Percentiles rank a stretch among this genome's conserved stretches.
Evolutionary conservation across 2,329 filamentous ascomycete genomes (phyloP).

Genomic region (Ophiognomonia clavigignenti-juglandacearum): DNA sequence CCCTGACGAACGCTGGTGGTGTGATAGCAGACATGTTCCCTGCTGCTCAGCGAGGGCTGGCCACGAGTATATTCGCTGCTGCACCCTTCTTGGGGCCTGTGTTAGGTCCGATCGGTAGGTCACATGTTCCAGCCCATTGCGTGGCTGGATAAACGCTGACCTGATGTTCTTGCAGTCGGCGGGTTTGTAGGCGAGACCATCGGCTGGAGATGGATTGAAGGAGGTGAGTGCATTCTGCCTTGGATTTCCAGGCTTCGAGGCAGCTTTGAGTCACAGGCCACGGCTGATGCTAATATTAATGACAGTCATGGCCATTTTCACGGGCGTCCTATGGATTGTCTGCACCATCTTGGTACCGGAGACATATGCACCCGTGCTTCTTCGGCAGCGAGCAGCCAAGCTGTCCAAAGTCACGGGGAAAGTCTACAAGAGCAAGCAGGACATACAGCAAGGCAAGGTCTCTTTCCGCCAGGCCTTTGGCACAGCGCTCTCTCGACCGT

Average conservation of each 20-base stretch:
- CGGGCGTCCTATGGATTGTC: constrained; percentile 52
- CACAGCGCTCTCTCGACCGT: constrained; percentile 56
- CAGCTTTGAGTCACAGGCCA: too few species aligned
- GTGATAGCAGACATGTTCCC: constrained; percentile 61
- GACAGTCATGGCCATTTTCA: constrained; percentile 53
- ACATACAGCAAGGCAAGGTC: constrained; percentile 36
- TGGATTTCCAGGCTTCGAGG: too few species aligned
- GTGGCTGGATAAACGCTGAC: constrained; percentile 22
- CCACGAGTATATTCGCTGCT: constrained; percentile 55
- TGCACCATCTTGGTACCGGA: constrained; percentile 50
- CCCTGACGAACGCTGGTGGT: constrained; percentile 58
- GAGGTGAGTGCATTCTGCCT: constrained; percentile 22
- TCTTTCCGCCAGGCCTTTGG: constrained; percentile 46
- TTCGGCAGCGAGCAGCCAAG: constrained; percentile 45
- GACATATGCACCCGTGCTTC: constrained; percentile 55
- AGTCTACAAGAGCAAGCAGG: constrained; percentile 47
- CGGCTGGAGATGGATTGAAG: constrained; percentile 63
- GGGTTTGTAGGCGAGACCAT: constrained; percentile 56
- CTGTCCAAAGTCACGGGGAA: constrained; percentile 50
- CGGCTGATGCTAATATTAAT: too few species aligned
- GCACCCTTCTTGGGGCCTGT: constrained; percentile 61
- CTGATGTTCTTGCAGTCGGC: constrained; percentile 43
- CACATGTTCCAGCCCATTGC: neutral
- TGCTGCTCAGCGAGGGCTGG: constrained; percentile 49
- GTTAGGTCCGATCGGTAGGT: constrained; percentile 30